phyloP scores from a whole-genome alignment of 75 land plant genomes.

The Cupressus sempervirens region DNA sequence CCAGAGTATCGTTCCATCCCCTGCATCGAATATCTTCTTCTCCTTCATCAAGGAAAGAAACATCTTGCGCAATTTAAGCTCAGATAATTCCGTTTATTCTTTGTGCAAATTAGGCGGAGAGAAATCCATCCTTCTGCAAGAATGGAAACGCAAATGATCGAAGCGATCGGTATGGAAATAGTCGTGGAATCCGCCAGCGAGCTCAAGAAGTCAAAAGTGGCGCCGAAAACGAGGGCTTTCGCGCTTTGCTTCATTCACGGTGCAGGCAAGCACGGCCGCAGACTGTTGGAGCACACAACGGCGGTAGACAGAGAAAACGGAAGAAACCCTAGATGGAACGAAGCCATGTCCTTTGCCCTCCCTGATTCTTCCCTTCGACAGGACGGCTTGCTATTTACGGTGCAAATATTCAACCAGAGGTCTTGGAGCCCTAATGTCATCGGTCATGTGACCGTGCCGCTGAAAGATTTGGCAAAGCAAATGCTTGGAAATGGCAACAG shows the following conservation, averaged over 20 bases:
- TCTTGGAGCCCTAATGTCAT: not conserved
- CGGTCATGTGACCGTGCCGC: not conserved
- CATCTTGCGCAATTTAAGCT: not conserved
- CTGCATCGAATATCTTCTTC: too few relatives aligned
- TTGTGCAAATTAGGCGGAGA: not conserved
- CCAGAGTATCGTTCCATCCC: too few relatives aligned
- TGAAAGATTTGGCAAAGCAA: not conserved
- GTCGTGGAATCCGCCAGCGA: not conserved
- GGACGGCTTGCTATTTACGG: not conserved
- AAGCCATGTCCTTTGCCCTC: not conserved
- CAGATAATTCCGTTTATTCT: too few relatives aligned
- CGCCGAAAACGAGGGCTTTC: not conserved
- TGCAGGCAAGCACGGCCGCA: not conserved
- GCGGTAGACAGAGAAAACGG: not conserved
- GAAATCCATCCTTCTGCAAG: not conserved
- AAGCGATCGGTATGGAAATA: not conserved
- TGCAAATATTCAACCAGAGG: not conserved
- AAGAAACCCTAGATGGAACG: not conserved
- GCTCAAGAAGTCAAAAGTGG: not conserved
- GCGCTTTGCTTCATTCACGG: not conserved
- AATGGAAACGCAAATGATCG: not conserved
- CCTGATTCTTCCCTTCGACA: not conserved
- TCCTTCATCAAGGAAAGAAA: too few relatives aligned
- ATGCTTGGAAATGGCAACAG: not conserved
- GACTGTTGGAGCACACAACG: not conserved